phyloP scores from a whole-genome alignment of 768 basidiomycete species.

The Amanita inopinata region DNA sequence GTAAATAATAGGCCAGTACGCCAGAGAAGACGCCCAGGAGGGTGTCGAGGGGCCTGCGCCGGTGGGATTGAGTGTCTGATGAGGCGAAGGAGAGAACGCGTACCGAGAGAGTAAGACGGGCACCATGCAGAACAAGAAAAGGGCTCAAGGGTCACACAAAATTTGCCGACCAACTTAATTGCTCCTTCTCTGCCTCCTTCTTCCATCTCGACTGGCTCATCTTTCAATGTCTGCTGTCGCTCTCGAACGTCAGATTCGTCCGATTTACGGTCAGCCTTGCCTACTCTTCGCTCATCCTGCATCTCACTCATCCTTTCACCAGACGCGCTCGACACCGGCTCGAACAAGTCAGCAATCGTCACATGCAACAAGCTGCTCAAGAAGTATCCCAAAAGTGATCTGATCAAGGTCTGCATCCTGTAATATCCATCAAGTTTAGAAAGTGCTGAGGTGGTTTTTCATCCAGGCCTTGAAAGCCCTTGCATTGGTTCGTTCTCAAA shows the following conservation, averaged over 20 bases:
- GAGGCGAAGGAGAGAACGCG: constrained; percentile 10
- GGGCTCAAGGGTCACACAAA: constrained; percentile 12
- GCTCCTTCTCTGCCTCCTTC: constrained; percentile 6
- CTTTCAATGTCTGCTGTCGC: constrained; percentile 35
- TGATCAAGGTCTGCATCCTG: constrained; percentile 47
- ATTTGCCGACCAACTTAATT: constrained; percentile 9
- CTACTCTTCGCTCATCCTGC: constrained; percentile 5
- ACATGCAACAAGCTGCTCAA: constrained; percentile 83
- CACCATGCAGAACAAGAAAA: constrained; percentile 22
- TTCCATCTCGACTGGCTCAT: constrained; percentile 1
- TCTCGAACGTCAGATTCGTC: constrained; percentile 75
- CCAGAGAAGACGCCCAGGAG: constrained; percentile 74
- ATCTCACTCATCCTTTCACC: constrained; percentile 8
- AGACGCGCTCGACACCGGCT: constrained; percentile 83
- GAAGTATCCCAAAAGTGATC: constrained; percentile 66
- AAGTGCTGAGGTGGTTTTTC: constrained; percentile 7
- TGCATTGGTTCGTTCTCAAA: constrained; percentile 75
- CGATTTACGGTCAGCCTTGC: constrained; percentile 76
- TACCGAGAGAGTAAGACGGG: constrained; percentile 47
- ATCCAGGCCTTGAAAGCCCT: constrained; percentile 72
- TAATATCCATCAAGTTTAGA: constrained; percentile 6
- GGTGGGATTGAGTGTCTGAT: constrained; percentile 10
- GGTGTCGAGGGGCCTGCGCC: constrained; percentile 53
- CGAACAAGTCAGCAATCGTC: constrained; percentile 79
- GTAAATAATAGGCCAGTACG: constrained; percentile 65